Evolutionary conservation across 129 eudicot species (phyloP), one percentile per base, ranked within the genome.

Genomic region (Tagetes patula): DNA sequence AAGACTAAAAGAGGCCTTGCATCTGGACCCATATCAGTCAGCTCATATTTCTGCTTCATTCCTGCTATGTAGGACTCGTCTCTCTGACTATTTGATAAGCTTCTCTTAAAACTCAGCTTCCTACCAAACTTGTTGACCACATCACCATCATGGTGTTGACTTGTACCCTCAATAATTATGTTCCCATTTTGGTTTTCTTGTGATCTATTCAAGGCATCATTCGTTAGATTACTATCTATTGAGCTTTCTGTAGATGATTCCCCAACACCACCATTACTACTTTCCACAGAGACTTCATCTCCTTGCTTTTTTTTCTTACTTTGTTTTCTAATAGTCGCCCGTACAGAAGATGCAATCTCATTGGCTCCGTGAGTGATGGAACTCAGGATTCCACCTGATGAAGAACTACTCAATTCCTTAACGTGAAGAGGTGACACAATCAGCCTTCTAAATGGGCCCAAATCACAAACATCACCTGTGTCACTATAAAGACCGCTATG

Each of bases 361-460:
- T 95, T 95, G 45, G 99, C 99, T 38, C 99, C 99, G 53, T 91
- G 96, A 10, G 99, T 90, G 71, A 95, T 88, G 54, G 99, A 85
- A 82, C 90, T 91, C 75, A 95, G 75, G 50, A 95, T 72, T 69
- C 97, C 96, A 80, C 90, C 97, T 13, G 95, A 74, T 27, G 88
- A 81, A 74, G 84, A 55, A 58, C 79, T 79, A 43, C 85, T 82
- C 74, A 91, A 56, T 68, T 88, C 96, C 85, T 82, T 95, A 43
- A 91, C 97, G 81, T 75, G 80, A 67, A 90, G 84, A 7, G 99
- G 99, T 33, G 99, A 95, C 14, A 95, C 75, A 59, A 95, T 87
- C 83, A 90, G 71, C 81, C 99, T 80, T 85, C 82, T 91, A 72
- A 83, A 91, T 37, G 91, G 84, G 73, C 99, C 99, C 81, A 95